phyloP scores from a whole-genome alignment of 1,284 basidiomycete species.

The Volvariella volvacea region DNA sequence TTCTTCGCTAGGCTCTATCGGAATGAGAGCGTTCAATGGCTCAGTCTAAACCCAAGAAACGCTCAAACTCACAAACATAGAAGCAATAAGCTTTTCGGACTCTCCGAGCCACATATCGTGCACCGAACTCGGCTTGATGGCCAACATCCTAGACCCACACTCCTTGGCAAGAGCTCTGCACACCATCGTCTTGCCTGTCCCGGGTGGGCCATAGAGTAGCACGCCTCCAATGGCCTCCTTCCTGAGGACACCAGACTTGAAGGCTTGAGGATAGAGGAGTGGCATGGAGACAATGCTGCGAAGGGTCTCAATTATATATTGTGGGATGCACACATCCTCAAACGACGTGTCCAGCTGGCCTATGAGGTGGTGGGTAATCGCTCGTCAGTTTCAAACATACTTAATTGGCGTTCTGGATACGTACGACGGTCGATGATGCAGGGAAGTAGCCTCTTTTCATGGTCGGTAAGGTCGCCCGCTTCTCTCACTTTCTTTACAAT shows the following conservation, averaged over 20 bases:
- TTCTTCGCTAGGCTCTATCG: constrained; percentile 11
- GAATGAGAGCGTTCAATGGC: background rate
- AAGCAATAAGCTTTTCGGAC: constrained; percentile 10
- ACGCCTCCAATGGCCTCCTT: constrained; percentile 12
- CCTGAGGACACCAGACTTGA: constrained; percentile 12
- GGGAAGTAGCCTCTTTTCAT: constrained; percentile 8
- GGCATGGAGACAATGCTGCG: constrained; percentile 13
- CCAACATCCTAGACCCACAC: constrained; percentile 11
- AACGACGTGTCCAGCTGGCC: constrained; percentile 11
- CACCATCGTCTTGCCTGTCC: constrained; percentile 14
- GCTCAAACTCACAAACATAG: constrained; percentile 10
- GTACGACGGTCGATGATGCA: constrained; percentile 11
- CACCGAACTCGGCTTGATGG: constrained; percentile 10
- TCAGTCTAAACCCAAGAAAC: background rate
- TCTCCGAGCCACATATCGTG: constrained; percentile 8
- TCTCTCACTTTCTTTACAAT: constrained; percentile 8
- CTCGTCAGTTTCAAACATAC: no score
- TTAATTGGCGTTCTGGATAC: background rate
- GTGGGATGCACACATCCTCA: constrained; percentile 10
- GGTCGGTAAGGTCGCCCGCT: constrained; percentile 2
- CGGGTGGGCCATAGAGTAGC: constrained; percentile 14
- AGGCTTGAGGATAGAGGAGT: constrained; percentile 10
- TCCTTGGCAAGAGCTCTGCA: constrained; percentile 13
- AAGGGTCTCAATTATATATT: constrained; percentile 11
- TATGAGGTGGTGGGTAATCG: constrained; percentile 1